These are phyloP conservation scores for Juncus inflexus DNA, from an alignment of 176 grass and related monocot genomes.

Conservation along the genomic window DNA sequence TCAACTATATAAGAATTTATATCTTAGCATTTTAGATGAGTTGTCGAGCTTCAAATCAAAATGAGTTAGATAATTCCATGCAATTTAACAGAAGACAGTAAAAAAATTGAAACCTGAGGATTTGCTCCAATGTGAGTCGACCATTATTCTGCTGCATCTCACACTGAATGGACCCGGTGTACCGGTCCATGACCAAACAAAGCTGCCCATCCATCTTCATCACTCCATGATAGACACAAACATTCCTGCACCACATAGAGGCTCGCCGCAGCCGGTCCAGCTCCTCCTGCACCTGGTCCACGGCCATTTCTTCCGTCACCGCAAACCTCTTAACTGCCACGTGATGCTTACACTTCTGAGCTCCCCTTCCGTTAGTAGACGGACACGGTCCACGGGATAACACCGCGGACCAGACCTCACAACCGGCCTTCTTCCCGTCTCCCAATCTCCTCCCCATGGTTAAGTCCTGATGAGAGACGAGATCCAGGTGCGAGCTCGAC, in stretches of 20 bases:
- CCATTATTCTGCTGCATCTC: conserved; percentile 96
- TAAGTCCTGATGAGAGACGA: conserved; percentile 71
- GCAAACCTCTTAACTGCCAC: conserved; percentile 87
- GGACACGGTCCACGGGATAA: conserved; percentile 40
- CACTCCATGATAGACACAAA: conserved; percentile 69
- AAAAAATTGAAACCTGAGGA: conserved; percentile 65
- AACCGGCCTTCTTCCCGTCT: conserved; percentile 48
- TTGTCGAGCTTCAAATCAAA: background rate
- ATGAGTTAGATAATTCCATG: background rate
- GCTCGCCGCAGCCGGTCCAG: conserved; percentile 64
- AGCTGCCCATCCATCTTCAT: conserved; percentile 53
- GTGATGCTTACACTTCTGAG: conserved; percentile 66
- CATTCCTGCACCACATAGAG: conserved; percentile 81
- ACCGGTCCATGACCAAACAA: conserved; percentile 92
- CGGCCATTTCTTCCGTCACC: conserved; percentile 41
- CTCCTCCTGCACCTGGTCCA: conserved; percentile 56
- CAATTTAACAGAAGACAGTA: conserved; percentile 19
- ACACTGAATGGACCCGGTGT: conserved; percentile 58
- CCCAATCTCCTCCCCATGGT: conserved; percentile 60
- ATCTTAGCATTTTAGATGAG: background rate
- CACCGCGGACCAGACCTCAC: conserved; percentile 75
- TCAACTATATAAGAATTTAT: no score
- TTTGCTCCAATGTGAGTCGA: conserved; percentile 94
- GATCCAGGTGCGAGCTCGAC: conserved; percentile 50
- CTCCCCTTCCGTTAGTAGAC: conserved; percentile 20